These are phyloP conservation scores for Pancytospora philotis DNA, from an alignment of 371 early-diverging fungal species.

Conservation along the genomic window DNA sequence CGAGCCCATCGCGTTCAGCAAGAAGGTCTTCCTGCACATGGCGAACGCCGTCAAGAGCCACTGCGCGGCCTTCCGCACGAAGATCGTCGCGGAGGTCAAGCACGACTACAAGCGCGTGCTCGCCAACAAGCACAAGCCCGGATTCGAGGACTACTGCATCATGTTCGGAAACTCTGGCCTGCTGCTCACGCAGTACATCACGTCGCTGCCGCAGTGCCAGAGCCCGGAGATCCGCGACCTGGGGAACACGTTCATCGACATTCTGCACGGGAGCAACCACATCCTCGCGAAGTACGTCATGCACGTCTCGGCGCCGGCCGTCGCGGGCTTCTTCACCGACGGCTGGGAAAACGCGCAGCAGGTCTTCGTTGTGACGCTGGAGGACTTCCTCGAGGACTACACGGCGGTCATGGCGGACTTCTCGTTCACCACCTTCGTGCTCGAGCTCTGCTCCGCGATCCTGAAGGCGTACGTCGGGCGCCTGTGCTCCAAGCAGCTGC, in stretches of 20 bases:
- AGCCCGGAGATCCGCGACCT: slow-evolving; percentile 46
- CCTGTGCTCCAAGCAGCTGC: slow-evolving; percentile 42
- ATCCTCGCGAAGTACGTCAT: slow-evolving; percentile 50
- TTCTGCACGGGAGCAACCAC: slow-evolving; percentile 45
- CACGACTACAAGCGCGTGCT: slow-evolving; percentile 47
- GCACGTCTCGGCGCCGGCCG: slow-evolving; percentile 50
- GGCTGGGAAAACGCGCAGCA: slow-evolving; percentile 50
- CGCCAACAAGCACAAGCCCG: slow-evolving; percentile 49
- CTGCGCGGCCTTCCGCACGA: slow-evolving; percentile 44
- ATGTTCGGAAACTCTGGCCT: slow-evolving; percentile 60
- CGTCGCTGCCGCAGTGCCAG: slow-evolving; percentile 50
- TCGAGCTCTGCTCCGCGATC: slow-evolving; percentile 32
- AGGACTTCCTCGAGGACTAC: slow-evolving; percentile 59
- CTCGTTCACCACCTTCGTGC: slow-evolving; percentile 53
- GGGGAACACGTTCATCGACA: slow-evolving; percentile 55
- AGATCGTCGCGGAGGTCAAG: slow-evolving; percentile 43
- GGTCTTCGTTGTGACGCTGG: slow-evolving; percentile 48
- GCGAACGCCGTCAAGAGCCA: slow-evolving; percentile 42
- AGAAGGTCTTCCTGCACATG: slow-evolving; percentile 50
- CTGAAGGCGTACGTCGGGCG: slow-evolving; percentile 45
- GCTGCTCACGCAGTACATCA: slow-evolving; percentile 58
- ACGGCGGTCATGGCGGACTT: slow-evolving; percentile 56
- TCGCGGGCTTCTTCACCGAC: slow-evolving; percentile 48
- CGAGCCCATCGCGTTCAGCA: slow-evolving; percentile 58
- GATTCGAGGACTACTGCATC: slow-evolving; percentile 60